These are phyloP conservation scores for Podospora pseudocomata DNA, from an alignment of 495 filamentous ascomycete species.

Conservation along the genomic window DNA sequence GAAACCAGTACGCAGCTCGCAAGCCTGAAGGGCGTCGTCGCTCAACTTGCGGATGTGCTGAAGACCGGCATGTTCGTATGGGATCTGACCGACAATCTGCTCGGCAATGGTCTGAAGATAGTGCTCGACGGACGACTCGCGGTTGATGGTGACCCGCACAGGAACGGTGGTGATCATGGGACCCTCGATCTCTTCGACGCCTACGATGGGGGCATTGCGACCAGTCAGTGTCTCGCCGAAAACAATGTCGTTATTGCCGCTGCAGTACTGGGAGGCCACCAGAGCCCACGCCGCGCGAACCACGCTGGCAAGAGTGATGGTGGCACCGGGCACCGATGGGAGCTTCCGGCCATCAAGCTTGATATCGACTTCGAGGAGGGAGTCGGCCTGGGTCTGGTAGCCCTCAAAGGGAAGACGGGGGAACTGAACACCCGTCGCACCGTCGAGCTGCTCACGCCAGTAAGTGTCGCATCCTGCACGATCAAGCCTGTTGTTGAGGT, in stretches of 20 bases:
- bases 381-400: constrained; percentile 12
- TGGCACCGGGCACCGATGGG: constrained; percentile 10
- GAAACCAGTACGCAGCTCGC: constrained; percentile 51
- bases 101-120: constrained; percentile 53
- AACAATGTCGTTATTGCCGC: constrained; percentile 41
- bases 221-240: constrained; percentile 45
- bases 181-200: constrained; percentile 47
- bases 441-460: constrained; percentile 17
- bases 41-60: constrained; percentile 64
- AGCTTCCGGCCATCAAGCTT: constrained; percentile 1
- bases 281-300: constrained; percentile 46
- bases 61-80: constrained; percentile 65
- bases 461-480: constrained; percentile 11
- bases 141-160: constrained; percentile 38
- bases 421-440: constrained; percentile 22
- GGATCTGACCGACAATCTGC: constrained; percentile 48
- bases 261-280: constrained; percentile 35
- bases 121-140: constrained; percentile 7
- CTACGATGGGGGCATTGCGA: constrained; percentile 42
- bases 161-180: constrained; percentile 59
- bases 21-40: constrained; percentile 59
- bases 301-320: constrained; percentile 29
- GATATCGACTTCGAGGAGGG: constrained; percentile 14
- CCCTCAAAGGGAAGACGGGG: constrained; percentile 23
- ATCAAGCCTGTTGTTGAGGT: constrained; percentile 30